These are phyloP conservation scores for Dipteronia dyeriana DNA, from an alignment of 345 rosid genomes.

Conservation along the genomic window DNA sequence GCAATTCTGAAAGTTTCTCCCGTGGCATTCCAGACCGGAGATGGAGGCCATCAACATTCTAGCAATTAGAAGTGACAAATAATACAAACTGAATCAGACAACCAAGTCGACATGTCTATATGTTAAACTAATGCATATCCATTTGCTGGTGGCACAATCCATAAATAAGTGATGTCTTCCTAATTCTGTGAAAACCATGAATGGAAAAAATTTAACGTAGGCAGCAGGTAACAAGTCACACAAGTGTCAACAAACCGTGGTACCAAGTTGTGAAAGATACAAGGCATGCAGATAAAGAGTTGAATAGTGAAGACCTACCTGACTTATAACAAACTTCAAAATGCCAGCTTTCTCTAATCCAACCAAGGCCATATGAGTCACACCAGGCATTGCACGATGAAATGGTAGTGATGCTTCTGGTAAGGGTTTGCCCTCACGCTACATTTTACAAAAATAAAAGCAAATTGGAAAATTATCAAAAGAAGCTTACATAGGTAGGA, in stretches of 20 bases:
- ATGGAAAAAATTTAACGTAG: neutral
- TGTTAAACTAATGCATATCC: neutral
- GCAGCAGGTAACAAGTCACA: neutral
- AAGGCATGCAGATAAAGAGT: neutral
- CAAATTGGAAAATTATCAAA: conserved; percentile 5
- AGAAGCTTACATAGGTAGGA: neutral
- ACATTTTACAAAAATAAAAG: conserved; percentile 30
- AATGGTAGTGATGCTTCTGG: conserved; percentile 92
- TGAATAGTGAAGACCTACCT: conserved; percentile 44
- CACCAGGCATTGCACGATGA: conserved; percentile 96
- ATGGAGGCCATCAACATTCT: conserved; percentile 98
- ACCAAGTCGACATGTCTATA: conserved; percentile 2
- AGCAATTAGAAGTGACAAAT: conserved; percentile 14
- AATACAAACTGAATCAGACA: neutral
- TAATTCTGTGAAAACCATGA: neutral
- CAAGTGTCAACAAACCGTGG: neutral
- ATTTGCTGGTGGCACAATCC: neutral
- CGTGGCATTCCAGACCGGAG: conserved; percentile 99
- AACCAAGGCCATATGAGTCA: conserved; percentile 98
- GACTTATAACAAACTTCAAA: conserved; percentile 85
- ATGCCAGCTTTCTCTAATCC: conserved; percentile 87
- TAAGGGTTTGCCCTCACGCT: conserved; percentile 88
- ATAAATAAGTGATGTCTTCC: neutral
- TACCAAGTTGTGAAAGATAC: neutral
- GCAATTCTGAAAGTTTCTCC: conserved; percentile 92